These are phyloP conservation scores for Umbelopsis sp. DNA, from an alignment of 192 early-diverging fungal genomes.

Conservation along the genomic window DNA sequence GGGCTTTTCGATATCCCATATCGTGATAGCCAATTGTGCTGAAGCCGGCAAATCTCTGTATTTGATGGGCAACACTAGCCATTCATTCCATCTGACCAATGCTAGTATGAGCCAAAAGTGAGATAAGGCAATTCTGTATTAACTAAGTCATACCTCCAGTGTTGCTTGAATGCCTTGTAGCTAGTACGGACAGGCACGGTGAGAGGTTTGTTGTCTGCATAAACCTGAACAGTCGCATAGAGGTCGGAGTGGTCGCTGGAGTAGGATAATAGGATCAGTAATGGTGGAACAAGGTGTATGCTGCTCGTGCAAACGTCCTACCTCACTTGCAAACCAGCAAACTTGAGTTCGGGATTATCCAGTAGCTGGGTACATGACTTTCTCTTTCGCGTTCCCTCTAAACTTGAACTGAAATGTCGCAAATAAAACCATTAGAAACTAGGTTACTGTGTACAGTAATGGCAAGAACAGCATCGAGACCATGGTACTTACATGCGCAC, in stretches of 20 bases:
- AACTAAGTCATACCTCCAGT: conserved; percentile 53
- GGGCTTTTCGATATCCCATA: conserved; percentile 83
- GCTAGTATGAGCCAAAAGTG: neutral
- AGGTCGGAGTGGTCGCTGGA: conserved; percentile 57
- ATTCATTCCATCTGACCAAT: conserved; percentile 86
- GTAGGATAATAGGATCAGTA: neutral
- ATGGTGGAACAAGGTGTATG: neutral
- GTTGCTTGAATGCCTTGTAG: conserved; percentile 63
- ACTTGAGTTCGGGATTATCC: conserved; percentile 34
- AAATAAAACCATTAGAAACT: neutral
- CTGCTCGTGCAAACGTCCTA: neutral
- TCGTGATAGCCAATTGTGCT: conserved; percentile 70
- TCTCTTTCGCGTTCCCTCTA: conserved; percentile 39
- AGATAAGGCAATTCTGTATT: neutral
- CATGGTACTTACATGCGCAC: conserved; percentile 60
- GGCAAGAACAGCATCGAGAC: neutral
- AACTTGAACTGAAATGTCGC: conserved; percentile 30
- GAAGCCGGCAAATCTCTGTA: conserved; percentile 81
- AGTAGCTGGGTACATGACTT: conserved; percentile 29
- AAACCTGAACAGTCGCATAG: conserved; percentile 68
- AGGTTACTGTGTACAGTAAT: neutral
- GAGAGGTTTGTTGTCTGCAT: conserved; percentile 69
- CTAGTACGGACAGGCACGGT: conserved; percentile 66
- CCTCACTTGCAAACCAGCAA: conserved; percentile 37
- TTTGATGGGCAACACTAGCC: conserved; percentile 87